Conservation (phyloP, 331 rosid species). For the Malus hybrid region DNA sequence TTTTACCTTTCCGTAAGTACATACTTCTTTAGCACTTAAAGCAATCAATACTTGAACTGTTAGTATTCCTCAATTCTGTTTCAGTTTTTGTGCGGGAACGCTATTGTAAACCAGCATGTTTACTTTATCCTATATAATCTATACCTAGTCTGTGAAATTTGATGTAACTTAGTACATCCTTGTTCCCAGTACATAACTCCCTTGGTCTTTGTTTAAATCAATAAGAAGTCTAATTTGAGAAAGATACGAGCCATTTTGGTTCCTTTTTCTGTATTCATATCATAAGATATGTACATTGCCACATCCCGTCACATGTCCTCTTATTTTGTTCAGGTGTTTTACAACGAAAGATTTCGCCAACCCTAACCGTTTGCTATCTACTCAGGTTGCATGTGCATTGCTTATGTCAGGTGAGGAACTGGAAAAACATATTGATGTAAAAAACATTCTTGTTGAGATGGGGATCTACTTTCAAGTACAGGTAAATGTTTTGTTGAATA, state of each 20-base stretch:
- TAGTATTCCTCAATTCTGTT: background rate
- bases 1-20: slow-evolving; percentile 82
- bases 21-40: background rate
- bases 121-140: background rate
- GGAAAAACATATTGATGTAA: slow-evolving; percentile 65
- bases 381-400: slow-evolving; percentile 87
- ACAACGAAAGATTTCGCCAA: background rate
- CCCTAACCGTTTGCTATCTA: background rate
- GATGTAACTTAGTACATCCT: background rate
- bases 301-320: background rate
- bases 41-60: background rate
- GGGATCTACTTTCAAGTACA: slow-evolving; percentile 93
- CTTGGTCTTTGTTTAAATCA: background rate
- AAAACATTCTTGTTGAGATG: slow-evolving; percentile 80
- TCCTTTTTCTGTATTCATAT: background rate
- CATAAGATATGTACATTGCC: background rate
- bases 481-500: slow-evolving; percentile 30
- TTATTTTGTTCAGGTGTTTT: background rate
- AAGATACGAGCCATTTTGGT: background rate
- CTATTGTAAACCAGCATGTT: background rate
- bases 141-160: background rate
- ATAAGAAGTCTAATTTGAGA: background rate
- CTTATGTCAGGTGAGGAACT: slow-evolving; percentile 75
- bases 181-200: background rate
- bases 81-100: background rate